Percentiles rank a stretch among this genome's conserved stretches.
Conservation (phyloP, 345 rosid species). For the Boechera stricta region DNA sequence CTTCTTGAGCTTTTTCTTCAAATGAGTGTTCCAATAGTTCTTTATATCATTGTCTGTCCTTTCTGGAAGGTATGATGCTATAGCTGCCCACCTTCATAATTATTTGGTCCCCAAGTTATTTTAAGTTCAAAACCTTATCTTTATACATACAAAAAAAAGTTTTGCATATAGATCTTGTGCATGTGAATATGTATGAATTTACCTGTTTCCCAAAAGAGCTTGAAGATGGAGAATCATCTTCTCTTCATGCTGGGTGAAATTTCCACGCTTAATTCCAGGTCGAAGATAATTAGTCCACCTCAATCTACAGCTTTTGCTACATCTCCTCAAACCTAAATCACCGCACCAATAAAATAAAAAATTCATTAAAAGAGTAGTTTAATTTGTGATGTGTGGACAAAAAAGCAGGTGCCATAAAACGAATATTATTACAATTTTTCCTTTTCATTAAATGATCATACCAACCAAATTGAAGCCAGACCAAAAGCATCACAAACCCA, state of each 20-base stretch:
- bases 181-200: constrained; percentile 32
- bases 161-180: constrained; percentile 22
- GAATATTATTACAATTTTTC: constrained; percentile 38
- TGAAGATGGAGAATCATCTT: constrained; percentile 95
- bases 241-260: constrained; percentile 87
- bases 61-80: constrained; percentile 95
- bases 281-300: constrained; percentile 96
- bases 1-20: constrained; percentile 83
- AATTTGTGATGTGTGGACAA: constrained; percentile 30
- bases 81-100: constrained; percentile 91
- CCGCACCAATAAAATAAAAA: constrained; percentile 19
- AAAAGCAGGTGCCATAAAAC: constrained; percentile 29
- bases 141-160: neutral
- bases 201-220: constrained; percentile 97
- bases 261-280: constrained; percentile 93
- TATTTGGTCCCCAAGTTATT: constrained; percentile 36
- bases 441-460: constrained; percentile 54
- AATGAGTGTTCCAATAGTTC: constrained; percentile 91
- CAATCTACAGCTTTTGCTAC: constrained; percentile 97
- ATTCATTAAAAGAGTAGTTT: neutral
- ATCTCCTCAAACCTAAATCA: constrained; percentile 77
- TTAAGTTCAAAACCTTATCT: constrained; percentile 24
- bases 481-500: constrained; percentile 40
- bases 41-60: constrained; percentile 95
- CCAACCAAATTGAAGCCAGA: constrained; percentile 49